These are phyloP conservation scores for Acer yangbiense DNA, from an alignment of 345 rosid species.

Conservation along the genomic window DNA sequence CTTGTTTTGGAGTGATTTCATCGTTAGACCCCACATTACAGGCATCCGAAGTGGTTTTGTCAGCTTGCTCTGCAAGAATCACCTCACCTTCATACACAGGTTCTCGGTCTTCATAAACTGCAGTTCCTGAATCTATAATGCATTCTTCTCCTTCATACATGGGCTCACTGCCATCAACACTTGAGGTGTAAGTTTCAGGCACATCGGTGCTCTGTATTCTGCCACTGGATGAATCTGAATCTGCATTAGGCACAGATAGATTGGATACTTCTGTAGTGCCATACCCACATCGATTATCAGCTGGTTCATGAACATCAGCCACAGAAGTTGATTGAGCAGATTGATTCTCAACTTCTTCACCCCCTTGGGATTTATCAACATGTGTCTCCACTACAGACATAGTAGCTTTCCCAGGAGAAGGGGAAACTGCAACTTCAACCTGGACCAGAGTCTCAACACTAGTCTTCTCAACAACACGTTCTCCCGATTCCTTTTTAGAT, in stretches of 20 bases:
- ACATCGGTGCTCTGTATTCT: slow-evolving; percentile 51
- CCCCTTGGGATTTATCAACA: slow-evolving; percentile 23
- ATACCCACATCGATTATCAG: slow-evolving; percentile 36
- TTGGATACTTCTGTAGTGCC: slow-evolving; percentile 22
- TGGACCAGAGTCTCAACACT: slow-evolving; percentile 24
- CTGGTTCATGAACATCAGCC: slow-evolving; percentile 34
- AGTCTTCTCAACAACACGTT: slow-evolving; percentile 25
- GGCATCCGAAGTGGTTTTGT: slow-evolving; percentile 46
- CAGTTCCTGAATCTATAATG: slow-evolving; percentile 63
- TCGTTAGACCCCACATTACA: slow-evolving; percentile 40
- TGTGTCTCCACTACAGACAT: slow-evolving; percentile 24
- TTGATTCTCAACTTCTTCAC: slow-evolving; percentile 30
- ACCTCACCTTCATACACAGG: slow-evolving; percentile 98
- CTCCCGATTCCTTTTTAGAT: slow-evolving; percentile 30
- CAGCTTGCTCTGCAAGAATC: slow-evolving; percentile 79
- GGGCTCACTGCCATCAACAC: slow-evolving; percentile 80
- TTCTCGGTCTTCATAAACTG: slow-evolving; percentile 61
- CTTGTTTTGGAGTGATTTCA: slow-evolving; percentile 75
- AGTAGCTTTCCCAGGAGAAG: slow-evolving; percentile 36
- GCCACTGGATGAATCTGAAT: slow-evolving; percentile 52
- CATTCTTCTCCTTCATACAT: slow-evolving; percentile 98
- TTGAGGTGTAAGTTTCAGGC: slow-evolving; percentile 50
- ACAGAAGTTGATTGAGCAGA: slow-evolving; percentile 22
- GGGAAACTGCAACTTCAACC: slow-evolving; percentile 31
- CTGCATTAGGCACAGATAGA: slow-evolving; percentile 38